A percentile compares a stretch with the other conserved stretches of the same genome.
Conservation (phyloP, 1,284 basidiomycete species). For the Lignosus rhinocerotis region DNA sequence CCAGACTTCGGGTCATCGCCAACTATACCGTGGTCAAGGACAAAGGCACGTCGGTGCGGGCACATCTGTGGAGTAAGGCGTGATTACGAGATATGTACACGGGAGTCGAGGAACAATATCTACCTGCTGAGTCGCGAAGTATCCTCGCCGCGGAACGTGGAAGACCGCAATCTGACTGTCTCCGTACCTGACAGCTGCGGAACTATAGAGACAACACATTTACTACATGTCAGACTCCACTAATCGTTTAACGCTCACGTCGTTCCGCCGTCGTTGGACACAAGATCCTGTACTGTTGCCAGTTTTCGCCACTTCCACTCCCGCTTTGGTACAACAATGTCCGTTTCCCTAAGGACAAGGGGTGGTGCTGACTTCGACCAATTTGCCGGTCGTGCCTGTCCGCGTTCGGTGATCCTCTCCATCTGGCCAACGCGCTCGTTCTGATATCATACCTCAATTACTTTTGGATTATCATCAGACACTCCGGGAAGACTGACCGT, state of each 20-base stretch:
- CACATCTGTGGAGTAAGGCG: slow-evolving; percentile 42
- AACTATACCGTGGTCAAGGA: slow-evolving; percentile 70
- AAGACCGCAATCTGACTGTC: slow-evolving; percentile 74
- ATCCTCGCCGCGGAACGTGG: slow-evolving; percentile 56
- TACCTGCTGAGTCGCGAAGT: slow-evolving; percentile 72
- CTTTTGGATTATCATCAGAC: background rate
- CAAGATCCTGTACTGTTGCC: slow-evolving; percentile 53
- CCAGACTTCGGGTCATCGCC: slow-evolving; percentile 57
- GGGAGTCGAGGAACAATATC: background rate
- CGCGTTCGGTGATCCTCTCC: slow-evolving; percentile 63
- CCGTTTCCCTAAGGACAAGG: slow-evolving; percentile 44
- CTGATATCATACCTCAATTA: slow-evolving; percentile 14
- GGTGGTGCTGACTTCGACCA: slow-evolving; percentile 64
- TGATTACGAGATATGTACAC: background rate
- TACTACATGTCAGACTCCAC: slow-evolving; percentile 11
- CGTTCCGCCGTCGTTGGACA: slow-evolving; percentile 48
- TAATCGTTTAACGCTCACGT: slow-evolving; percentile 36
- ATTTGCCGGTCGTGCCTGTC: slow-evolving; percentile 67
- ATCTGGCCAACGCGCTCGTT: slow-evolving; percentile 51
- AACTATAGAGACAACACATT: slow-evolving; percentile 24
- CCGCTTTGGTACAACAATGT: slow-evolving; percentile 43
- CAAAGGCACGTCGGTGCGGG: slow-evolving; percentile 68
- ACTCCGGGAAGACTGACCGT: slow-evolving; percentile 37
- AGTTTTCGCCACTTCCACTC: slow-evolving; percentile 65
- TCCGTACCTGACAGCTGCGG: slow-evolving; percentile 66